Evolutionary conservation across 2,329 filamentous ascomycete species (phyloP).

Genomic region (Leptographium galeiforme): DNA sequence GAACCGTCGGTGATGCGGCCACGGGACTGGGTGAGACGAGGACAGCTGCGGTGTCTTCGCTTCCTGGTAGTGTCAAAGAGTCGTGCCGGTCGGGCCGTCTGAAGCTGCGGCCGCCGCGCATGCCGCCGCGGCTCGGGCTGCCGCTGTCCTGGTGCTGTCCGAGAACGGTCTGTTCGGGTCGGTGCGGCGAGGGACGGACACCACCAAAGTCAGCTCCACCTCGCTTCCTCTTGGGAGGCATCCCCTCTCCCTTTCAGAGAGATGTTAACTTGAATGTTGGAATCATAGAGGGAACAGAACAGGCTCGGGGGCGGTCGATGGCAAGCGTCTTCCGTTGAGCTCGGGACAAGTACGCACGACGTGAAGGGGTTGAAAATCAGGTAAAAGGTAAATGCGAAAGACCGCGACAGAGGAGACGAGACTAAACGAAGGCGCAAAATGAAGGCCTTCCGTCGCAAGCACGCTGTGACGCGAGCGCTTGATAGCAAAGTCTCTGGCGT

Average conservation of each 20-base stretch:
- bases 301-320: not conserved
- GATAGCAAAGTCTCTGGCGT: not conserved
- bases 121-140: slow-evolving; percentile 24
- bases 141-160: slow-evolving; percentile 33
- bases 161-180: slow-evolving; percentile 40
- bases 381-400: too few species aligned
- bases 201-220: slow-evolving; percentile 32
- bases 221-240: slow-evolving; percentile 50
- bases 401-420: too few species aligned
- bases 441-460: too few species aligned
- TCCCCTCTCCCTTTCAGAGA: slow-evolving; percentile 14
- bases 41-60: slow-evolving; percentile 11
- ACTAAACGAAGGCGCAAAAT: not conserved
- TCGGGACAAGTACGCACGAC: not conserved
- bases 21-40: not conserved
- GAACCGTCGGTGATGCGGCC: not conserved
- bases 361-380: not conserved
- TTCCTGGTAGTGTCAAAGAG: slow-evolving; percentile 23
- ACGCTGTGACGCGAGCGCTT: not conserved
- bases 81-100: slow-evolving; percentile 35
- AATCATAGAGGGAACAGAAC: slow-evolving; percentile 1
- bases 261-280: slow-evolving; percentile 1
- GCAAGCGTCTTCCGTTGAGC: not conserved
- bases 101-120: slow-evolving; percentile 30
- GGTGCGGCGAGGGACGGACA: slow-evolving; percentile 47